Evolutionary conservation across 1,284 basidiomycete genomes (phyloP).

Genomic region (Rhodotorula glutinis): DNA sequence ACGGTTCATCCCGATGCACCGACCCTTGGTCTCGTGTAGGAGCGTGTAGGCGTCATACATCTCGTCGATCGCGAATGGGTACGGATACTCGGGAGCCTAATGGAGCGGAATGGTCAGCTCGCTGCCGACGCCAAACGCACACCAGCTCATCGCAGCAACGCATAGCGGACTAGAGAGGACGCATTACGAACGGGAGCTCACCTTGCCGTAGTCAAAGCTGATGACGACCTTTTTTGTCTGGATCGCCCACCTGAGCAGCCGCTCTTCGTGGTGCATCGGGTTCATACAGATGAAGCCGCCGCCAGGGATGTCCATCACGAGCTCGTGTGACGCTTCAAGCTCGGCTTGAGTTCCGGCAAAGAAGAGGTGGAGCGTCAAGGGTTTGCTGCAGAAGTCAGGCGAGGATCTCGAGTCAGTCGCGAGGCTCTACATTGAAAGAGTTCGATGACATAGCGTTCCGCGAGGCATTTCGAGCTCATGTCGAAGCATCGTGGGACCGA

Average conservation of each 20-base stretch:
- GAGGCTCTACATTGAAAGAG: background rate
- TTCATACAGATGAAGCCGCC: constrained; percentile 96
- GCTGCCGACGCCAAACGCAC: background rate
- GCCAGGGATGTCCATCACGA: constrained; percentile 88
- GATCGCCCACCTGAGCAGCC: constrained; percentile 77
- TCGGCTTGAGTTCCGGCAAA: constrained; percentile 69
- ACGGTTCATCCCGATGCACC: constrained; percentile 70
- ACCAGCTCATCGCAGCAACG: background rate
- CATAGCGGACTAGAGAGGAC: background rate
- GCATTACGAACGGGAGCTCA: constrained; percentile 45
- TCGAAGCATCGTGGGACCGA: background rate
- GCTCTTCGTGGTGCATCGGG: constrained; percentile 91
- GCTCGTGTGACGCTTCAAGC: constrained; percentile 66
- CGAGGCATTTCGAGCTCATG: too few relatives aligned
- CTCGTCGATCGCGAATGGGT: constrained; percentile 92
- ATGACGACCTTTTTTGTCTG: constrained; percentile 73
- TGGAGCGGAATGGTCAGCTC: background rate
- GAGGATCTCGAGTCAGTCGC: constrained; percentile 17
- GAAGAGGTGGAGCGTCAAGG: constrained; percentile 80
- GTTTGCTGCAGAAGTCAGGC: constrained; percentile 54
- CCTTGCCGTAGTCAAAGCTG: constrained; percentile 90
- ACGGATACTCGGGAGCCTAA: constrained; percentile 60
- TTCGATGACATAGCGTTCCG: background rate
- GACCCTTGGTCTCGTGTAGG: constrained; percentile 74
- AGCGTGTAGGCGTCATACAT: constrained; percentile 84